phyloP scores from a whole-genome alignment of 2,329 filamentous ascomycete species.

The Paecilomyces formosus region DNA sequence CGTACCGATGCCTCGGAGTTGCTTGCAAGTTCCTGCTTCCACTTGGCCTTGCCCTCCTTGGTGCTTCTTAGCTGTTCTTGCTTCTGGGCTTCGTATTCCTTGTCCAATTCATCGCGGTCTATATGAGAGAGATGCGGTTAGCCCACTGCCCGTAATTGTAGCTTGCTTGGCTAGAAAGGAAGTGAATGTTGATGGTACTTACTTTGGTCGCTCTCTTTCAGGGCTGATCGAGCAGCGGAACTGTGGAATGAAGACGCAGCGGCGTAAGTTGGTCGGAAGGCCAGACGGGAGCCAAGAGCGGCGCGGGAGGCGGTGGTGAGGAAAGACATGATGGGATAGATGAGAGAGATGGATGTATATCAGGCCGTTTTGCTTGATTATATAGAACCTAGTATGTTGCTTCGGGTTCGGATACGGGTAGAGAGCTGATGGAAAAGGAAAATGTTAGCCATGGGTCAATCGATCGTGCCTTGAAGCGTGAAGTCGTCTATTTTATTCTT shows the following conservation, averaged over 20 bases:
- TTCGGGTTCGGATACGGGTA: background rate
- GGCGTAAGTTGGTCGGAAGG: background rate
- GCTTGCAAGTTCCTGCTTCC: constrained; percentile 70
- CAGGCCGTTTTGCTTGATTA: background rate
- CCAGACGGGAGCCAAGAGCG: background rate
- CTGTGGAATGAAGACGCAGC: constrained; percentile 15
- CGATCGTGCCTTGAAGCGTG: background rate
- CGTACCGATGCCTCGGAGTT: constrained; percentile 70
- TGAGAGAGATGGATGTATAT: background rate
- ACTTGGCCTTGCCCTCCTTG: constrained; percentile 59
- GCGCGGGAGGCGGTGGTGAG: background rate
- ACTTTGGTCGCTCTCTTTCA: constrained; percentile 32
- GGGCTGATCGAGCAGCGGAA: constrained; percentile 14
- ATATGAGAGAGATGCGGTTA: constrained; percentile 6
- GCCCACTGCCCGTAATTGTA: background rate
- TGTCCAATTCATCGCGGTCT: constrained; percentile 37
- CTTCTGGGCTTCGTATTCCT: constrained; percentile 49
- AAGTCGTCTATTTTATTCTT: background rate
- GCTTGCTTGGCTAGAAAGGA: background rate
- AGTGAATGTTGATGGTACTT: constrained; percentile 4
- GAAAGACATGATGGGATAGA: background rate
- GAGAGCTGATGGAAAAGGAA: background rate
- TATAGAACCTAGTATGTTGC: background rate
- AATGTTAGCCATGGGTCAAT: background rate
- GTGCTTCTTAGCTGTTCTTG: constrained; percentile 49